Evolutionary conservation across 768 basidiomycete genomes (phyloP).

Genomic region (Suillus discolor): DNA sequence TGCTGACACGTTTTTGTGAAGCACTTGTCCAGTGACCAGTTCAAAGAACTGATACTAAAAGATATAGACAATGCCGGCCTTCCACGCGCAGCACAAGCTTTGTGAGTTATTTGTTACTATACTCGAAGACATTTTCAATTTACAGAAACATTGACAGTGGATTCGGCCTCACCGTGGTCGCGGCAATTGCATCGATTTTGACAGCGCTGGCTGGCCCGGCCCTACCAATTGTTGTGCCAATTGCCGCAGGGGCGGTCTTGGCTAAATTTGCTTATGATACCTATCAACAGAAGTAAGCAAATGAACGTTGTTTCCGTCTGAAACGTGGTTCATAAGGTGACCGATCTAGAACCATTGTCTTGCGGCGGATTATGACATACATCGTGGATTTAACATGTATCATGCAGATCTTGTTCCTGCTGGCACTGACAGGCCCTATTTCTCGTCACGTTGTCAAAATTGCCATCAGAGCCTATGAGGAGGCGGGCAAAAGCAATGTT

Average conservation of each 20-base stretch:
- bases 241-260: constrained; percentile 3
- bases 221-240: constrained; percentile 1
- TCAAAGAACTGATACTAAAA: constrained; percentile 9
- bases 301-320: background rate
- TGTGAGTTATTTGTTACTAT: constrained; percentile 2
- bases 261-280: constrained; percentile 6
- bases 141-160: background rate
- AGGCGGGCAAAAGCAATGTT: constrained; percentile 7
- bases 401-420: constrained; percentile 28
- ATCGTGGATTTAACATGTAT: constrained; percentile 28
- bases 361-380: constrained; percentile 24
- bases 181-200: background rate
- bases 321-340: background rate
- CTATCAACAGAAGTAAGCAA: constrained; percentile 11
- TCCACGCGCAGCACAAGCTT: background rate
- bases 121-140: background rate
- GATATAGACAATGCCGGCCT: constrained; percentile 8
- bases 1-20: background rate
- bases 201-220: background rate
- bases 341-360: constrained; percentile 1
- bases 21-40: constrained; percentile 11
- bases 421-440: constrained; percentile 6
- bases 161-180: constrained; percentile 9
- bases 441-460: constrained; percentile 10
- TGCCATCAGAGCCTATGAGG: constrained; percentile 3